Evolutionary conservation across 2,329 filamentous ascomycete species (phyloP).

Genomic region (Fusarium sp.): DNA sequence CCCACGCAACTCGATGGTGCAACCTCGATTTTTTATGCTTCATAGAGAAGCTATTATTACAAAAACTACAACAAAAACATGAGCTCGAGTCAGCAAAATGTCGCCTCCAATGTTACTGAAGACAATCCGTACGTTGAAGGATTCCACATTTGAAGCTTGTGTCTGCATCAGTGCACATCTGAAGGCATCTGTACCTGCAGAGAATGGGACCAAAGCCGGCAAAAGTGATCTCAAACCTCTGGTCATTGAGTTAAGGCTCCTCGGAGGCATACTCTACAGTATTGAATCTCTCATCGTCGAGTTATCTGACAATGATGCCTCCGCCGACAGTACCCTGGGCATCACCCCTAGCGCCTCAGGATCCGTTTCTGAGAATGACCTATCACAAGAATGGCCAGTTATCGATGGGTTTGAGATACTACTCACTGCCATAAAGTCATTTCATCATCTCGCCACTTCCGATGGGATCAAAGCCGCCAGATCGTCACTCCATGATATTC

Average conservation of each 20-base stretch:
- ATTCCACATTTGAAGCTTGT: constrained; percentile 35
- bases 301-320: constrained; percentile 24
- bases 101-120: constrained; percentile 22
- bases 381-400: constrained; percentile 34
- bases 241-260: constrained; percentile 38
- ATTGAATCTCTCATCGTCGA: constrained; percentile 42
- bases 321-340: constrained; percentile 14
- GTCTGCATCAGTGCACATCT: constrained; percentile 22
- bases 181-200: neutral
- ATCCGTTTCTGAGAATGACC: constrained; percentile 1
- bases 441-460: constrained; percentile 27
- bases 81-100: constrained; percentile 17
- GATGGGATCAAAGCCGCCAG: constrained; percentile 40
- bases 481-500: constrained; percentile 30
- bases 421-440: constrained; percentile 24
- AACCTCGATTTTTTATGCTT: neutral
- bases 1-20: neutral
- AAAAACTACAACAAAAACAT: neutral
- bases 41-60: neutral
- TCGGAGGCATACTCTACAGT: constrained; percentile 39
- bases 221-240: constrained; percentile 33
- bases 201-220: neutral
- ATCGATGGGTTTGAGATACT: constrained; percentile 39
- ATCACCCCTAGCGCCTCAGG: constrained; percentile 11
- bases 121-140: constrained; percentile 31